Conservation (phyloP, 2,329 filamentous ascomycete genomes). For the Gremmenia infestans region DNA sequence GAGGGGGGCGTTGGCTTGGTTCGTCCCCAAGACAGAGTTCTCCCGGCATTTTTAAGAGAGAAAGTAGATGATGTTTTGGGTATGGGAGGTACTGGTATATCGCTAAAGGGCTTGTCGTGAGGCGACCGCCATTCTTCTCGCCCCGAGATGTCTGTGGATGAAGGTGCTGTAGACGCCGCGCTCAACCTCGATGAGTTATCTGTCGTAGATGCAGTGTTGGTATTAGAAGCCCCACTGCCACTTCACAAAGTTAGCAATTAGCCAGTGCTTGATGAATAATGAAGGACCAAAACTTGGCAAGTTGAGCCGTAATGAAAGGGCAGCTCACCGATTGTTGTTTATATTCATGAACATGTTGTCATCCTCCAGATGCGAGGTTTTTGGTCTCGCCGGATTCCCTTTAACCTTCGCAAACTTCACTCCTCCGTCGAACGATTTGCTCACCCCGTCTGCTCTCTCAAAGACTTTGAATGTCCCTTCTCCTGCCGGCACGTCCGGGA, state of each 20-base stretch:
- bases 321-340: constrained; percentile 31
- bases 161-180: constrained; percentile 32
- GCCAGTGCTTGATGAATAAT: neutral
- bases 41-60: constrained; percentile 30
- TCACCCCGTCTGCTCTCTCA: constrained; percentile 24
- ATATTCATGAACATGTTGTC: constrained; percentile 32
- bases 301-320: neutral
- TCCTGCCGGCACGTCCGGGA: constrained; percentile 16
- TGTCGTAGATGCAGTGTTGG: constrained; percentile 31
- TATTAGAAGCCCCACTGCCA: constrained; percentile 33
- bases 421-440: constrained; percentile 31
- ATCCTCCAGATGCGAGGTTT: constrained; percentile 25
- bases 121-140: constrained; percentile 28
- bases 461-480: constrained; percentile 33
- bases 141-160: constrained; percentile 27
- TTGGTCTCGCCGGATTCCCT: constrained; percentile 13
- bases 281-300: neutral
- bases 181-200: constrained; percentile 33
- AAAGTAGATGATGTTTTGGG: constrained; percentile 28
- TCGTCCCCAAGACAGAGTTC: constrained; percentile 31
- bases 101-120: constrained; percentile 28
- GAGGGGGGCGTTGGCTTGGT: constrained; percentile 22
- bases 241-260: constrained; percentile 22
- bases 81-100: constrained; percentile 28
- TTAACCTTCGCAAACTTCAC: constrained; percentile 24